Evolutionary conservation across 768 basidiomycete species (phyloP).

Genomic region (Candolleomyces efflorescens): DNA sequence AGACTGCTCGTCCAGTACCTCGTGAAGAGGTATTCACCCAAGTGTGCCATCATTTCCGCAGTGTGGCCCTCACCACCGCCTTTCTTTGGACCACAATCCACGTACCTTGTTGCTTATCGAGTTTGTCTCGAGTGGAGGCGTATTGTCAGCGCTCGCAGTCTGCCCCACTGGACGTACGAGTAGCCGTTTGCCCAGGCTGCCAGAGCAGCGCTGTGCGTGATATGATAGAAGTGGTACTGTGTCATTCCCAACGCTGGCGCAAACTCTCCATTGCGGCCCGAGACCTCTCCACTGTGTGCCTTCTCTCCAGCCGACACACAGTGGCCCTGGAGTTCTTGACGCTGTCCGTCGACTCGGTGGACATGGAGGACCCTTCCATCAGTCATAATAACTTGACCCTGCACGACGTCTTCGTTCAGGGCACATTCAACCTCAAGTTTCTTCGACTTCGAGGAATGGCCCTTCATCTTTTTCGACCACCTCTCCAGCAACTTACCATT

Average conservation of each 20-base stretch:
- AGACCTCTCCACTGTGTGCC: slow-evolving; percentile 25
- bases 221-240: slow-evolving; percentile 17
- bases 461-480: slow-evolving; percentile 35
- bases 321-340: slow-evolving; percentile 36
- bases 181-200: slow-evolving; percentile 18
- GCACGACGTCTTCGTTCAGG: slow-evolving; percentile 24
- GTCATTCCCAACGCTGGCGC: slow-evolving; percentile 32
- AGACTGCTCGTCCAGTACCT: slow-evolving; percentile 4
- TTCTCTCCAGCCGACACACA: slow-evolving; percentile 23
- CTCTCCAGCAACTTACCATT: slow-evolving; percentile 28
- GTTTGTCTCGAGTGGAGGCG: slow-evolving; percentile 17
- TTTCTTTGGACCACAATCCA: slow-evolving; percentile 38
- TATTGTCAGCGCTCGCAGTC: slow-evolving; percentile 32
- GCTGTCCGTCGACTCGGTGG: slow-evolving; percentile 21
- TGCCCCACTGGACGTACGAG: slow-evolving; percentile 27
- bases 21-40: slow-evolving; percentile 39
- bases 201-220: not conserved
- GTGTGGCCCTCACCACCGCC: slow-evolving; percentile 32
- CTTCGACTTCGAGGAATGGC: slow-evolving; percentile 43
- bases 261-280: slow-evolving; percentile 25
- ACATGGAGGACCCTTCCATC: slow-evolving; percentile 21
- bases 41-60: slow-evolving; percentile 34
- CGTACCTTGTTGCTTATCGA: slow-evolving; percentile 16
- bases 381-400: slow-evolving; percentile 15
- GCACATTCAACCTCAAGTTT: slow-evolving; percentile 28